Evolutionary conservation across 306 rosid genomes (phyloP).

Genomic region (Prunus mira): DNA sequence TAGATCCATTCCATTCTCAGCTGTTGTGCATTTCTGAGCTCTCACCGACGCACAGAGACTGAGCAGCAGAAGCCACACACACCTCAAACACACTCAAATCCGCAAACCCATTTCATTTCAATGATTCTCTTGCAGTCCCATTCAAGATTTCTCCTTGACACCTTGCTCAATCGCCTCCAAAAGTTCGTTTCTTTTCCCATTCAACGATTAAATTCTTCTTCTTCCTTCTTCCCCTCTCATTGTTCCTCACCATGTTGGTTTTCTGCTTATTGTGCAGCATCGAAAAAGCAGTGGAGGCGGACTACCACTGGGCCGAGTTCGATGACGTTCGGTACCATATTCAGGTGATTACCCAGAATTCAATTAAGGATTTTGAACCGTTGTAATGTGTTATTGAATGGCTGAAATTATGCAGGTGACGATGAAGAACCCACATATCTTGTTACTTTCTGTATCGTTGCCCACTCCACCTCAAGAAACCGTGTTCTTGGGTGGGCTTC

Average conservation of each 20-base stretch:
- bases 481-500: constrained; percentile 69
- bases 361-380: background rate
- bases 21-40: background rate
- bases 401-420: constrained; percentile 50
- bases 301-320: constrained; percentile 94
- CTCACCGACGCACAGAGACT: background rate
- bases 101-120: constrained; percentile 9
- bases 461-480: constrained; percentile 90
- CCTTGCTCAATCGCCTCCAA: constrained; percentile 68
- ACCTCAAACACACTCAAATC: background rate
- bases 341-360: constrained; percentile 49
- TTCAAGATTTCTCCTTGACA: constrained; percentile 85
- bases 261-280: constrained; percentile 48
- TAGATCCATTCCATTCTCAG: background rate
- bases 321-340: constrained; percentile 88
- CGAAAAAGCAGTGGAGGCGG: constrained; percentile 80
- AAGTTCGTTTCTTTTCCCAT: constrained; percentile 37
- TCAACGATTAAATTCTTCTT: background rate
- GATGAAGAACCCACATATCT: constrained; percentile 64
- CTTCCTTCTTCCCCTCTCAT: background rate
- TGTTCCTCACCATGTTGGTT: background rate
- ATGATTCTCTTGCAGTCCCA: constrained; percentile 93
- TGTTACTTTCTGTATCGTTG: constrained; percentile 72
- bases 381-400: background rate
- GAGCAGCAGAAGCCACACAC: background rate